Evolutionary conservation across 2,329 filamentous ascomycete genomes (phyloP).

Genomic region (Aspergillus sp.): DNA sequence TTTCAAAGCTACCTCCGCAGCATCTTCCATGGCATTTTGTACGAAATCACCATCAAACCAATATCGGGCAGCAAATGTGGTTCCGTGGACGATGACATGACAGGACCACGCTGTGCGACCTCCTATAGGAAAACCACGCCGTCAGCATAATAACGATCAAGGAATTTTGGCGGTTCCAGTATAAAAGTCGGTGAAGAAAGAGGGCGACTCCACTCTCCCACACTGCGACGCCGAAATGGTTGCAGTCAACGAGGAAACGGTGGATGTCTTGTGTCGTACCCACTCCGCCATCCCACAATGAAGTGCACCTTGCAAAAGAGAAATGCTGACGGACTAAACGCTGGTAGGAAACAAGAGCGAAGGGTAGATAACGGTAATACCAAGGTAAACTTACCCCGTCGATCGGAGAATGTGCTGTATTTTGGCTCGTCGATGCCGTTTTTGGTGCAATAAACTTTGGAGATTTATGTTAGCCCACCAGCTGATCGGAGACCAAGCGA

Average conservation of each 20-base stretch:
- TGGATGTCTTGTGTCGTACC: neutral
- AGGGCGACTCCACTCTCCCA: constrained; percentile 27
- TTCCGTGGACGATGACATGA: constrained; percentile 69
- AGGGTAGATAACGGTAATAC: constrained; percentile 13
- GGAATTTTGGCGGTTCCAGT: constrained; percentile 20
- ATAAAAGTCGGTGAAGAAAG: constrained; percentile 37
- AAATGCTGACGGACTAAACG: neutral
- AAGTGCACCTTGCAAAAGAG: constrained; percentile 31
- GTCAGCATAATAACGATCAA: constrained; percentile 22
- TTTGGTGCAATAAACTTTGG: constrained; percentile 58
- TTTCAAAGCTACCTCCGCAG: constrained; percentile 71
- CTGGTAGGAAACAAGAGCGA: constrained; percentile 23
- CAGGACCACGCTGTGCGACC: constrained; percentile 90
- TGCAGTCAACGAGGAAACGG: constrained; percentile 11
- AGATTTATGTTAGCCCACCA: constrained; percentile 17
- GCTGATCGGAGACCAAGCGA: constrained; percentile 7
- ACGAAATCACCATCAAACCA: constrained; percentile 91
- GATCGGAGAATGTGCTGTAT: constrained; percentile 73
- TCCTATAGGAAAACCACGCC: constrained; percentile 52
- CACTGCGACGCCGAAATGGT: constrained; percentile 20
- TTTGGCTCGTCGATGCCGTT: constrained; percentile 56
- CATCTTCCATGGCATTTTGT: constrained; percentile 86
- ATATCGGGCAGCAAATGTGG: constrained; percentile 69
- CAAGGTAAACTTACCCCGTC: constrained; percentile 58
- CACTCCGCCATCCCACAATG: neutral